Percentiles rank a stretch among this genome's conserved stretches.
Evolutionary conservation across 495 filamentous ascomycete genomes (phyloP).

Genomic region (Aspergillus affinis): DNA sequence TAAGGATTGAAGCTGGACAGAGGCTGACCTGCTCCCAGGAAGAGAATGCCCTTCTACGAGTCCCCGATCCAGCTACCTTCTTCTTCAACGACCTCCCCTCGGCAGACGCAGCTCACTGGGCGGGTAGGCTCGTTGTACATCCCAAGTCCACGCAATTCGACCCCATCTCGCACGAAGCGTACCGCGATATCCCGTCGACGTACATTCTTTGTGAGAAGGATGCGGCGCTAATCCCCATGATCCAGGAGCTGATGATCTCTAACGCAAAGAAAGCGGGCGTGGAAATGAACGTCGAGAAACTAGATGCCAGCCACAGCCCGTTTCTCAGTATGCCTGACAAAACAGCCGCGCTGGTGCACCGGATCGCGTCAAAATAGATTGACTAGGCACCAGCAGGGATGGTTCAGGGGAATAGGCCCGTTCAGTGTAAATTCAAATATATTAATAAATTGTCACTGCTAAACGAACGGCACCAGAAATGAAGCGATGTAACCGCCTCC

Average conservation of each 20-base stretch:
- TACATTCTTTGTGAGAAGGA: constrained; percentile 4
- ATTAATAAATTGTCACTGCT: background rate
- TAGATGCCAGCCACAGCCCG: constrained; percentile 1
- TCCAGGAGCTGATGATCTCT: constrained; percentile 4
- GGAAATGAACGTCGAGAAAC: background rate
- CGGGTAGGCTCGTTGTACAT: background rate
- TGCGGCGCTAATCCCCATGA: background rate
- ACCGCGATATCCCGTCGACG: constrained; percentile 1
- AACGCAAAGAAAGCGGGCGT: constrained; percentile 1
- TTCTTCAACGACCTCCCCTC: constrained; percentile 2
- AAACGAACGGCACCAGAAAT: background rate
- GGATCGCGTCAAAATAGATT: background rate
- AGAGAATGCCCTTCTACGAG: background rate
- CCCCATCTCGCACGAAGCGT: constrained; percentile 4
- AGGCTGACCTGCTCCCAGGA: constrained; percentile 3
- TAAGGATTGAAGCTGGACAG: background rate
- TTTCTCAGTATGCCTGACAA: constrained; percentile 1
- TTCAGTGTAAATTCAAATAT: background rate
- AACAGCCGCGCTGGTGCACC: constrained; percentile 2
- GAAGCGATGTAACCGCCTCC: background rate
- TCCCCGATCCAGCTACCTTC: background rate
- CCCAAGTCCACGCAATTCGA: constrained; percentile 2
- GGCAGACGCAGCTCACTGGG: background rate
- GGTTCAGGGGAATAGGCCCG: too few relatives aligned
- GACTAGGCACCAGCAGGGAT: too few relatives aligned